These are phyloP conservation scores for Curvularia lunata DNA, from an alignment of 2,329 filamentous ascomycete species.

Conservation along the genomic window DNA sequence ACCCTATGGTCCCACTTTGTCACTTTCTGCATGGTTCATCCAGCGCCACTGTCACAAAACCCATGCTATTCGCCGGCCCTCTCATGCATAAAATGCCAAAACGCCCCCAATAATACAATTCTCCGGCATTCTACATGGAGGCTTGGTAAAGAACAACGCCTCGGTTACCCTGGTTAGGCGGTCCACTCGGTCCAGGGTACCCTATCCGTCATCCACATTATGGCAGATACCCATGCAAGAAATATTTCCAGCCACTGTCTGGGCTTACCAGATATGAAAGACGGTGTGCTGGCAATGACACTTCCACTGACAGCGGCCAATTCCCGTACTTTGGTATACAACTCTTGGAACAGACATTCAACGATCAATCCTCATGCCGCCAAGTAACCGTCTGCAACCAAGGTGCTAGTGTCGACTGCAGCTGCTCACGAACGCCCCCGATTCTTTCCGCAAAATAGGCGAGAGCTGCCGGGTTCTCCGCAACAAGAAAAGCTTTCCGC, in stretches of 20 bases:
- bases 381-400: too few relatives aligned
- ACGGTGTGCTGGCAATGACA: not conserved
- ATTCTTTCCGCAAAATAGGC: not conserved
- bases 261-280: not conserved
- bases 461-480: not conserved
- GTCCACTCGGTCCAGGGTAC: not conserved
- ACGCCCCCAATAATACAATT: not conserved
- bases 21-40: not conserved
- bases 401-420: not conserved
- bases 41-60: not conserved
- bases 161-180: not conserved
- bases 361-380: too few relatives aligned
- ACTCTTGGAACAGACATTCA: not conserved
- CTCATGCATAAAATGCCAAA: not conserved
- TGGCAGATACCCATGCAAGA: not conserved
- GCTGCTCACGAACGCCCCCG: not conserved
- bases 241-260: not conserved
- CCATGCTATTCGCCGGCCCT: not conserved
- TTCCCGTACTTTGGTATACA: not conserved
- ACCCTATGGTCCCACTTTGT: not conserved
- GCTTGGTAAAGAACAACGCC: not conserved
- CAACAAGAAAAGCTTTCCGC: not conserved
- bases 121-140: not conserved
- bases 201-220: not conserved
- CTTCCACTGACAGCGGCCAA: not conserved